phyloP scores from a whole-genome alignment of 2,329 filamentous ascomycete genomes.

The Plenodomus tracheiphilus region DNA sequence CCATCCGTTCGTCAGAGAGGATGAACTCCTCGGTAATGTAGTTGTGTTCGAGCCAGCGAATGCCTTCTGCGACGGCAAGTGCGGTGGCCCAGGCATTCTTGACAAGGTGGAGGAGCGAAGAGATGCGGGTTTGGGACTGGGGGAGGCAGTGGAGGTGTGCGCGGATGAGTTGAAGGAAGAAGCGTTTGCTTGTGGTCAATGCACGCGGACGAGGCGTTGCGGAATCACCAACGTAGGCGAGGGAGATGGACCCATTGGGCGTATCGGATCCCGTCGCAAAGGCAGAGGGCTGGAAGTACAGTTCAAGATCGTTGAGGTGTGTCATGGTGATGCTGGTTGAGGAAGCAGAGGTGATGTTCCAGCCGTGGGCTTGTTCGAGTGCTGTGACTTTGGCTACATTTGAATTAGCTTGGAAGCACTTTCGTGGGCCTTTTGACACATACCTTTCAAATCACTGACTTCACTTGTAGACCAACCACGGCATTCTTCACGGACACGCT shows the following conservation, averaged over 20 bases:
- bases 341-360: conserved; percentile 69
- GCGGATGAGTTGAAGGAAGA: conserved; percentile 73
- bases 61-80: conserved; percentile 60
- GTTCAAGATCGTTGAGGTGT: conserved; percentile 71
- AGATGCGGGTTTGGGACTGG: conserved; percentile 61
- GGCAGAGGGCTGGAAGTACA: conserved; percentile 69
- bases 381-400: conserved; percentile 63
- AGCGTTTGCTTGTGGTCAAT: conserved; percentile 68
- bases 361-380: conserved; percentile 69
- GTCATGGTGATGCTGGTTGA: conserved; percentile 68
- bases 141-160: conserved; percentile 66
- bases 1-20: conserved; percentile 67
- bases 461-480: conserved; percentile 86
- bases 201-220: conserved; percentile 58
- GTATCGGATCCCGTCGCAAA: conserved; percentile 57
- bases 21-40: conserved; percentile 68
- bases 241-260: conserved; percentile 59
- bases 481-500: conserved; percentile 82
- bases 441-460: conserved; percentile 77
- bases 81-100: conserved; percentile 69
- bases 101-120: conserved; percentile 62
- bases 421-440: conserved; percentile 19
- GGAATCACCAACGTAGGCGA: conserved; percentile 69
- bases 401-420: conserved; percentile 41
- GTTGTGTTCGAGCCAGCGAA: conserved; percentile 63